Evolutionary conservation across 2,329 filamentous ascomycete genomes (phyloP), one percentile per base, ranked within the genome.

Genomic region (Elsinoe batatas): DNA sequence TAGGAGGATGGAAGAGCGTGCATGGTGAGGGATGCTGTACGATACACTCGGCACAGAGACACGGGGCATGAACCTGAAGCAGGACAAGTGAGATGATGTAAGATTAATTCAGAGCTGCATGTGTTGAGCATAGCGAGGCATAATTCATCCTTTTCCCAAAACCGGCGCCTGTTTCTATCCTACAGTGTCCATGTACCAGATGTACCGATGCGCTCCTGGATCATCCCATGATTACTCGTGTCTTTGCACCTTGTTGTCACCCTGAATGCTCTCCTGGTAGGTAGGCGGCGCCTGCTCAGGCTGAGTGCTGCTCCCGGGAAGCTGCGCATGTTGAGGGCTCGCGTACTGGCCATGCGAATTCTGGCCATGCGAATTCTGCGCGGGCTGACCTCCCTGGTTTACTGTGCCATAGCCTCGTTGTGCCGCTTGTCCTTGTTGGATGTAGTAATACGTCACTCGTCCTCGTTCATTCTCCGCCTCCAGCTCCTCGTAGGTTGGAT

Each of bases 241-340:
- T 15, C 71, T 78, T 77, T 97, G 93, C 51, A 96, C 78, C 79
- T 97, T 97, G 72, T 96, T 74, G 67, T 97, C 91, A 35, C 65
- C 65, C 64, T 84, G 85, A 58, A 96, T 85, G 47, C 89, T 91
- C 72, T 96, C 88, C 13, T 87, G 86, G 70, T 97, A 97, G 12
- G 85, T 88, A 3, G 93, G 91, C 40, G 91, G 91, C 32, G 80
- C 76, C 11, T 73, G 73, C 54, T 49, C 75, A 66, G 59, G 71
- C 70, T 61, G 54, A 47, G 46, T 63, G 53, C 50, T 58, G 43
- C 57, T 70, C 72, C 67, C 72, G 67, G 38, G 76, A 11, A 44
- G 40, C 44, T 13, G 44, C 70, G 64, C 74, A 72, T 59, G 73
- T 33, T 44, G 38, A 11, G 40, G 35, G 36, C 42, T 51, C 47